Evolutionary conservation across 2,329 filamentous ascomycete genomes (phyloP), one percentile per base, ranked within the genome.

Genomic region (Talaromyces sp.): DNA sequence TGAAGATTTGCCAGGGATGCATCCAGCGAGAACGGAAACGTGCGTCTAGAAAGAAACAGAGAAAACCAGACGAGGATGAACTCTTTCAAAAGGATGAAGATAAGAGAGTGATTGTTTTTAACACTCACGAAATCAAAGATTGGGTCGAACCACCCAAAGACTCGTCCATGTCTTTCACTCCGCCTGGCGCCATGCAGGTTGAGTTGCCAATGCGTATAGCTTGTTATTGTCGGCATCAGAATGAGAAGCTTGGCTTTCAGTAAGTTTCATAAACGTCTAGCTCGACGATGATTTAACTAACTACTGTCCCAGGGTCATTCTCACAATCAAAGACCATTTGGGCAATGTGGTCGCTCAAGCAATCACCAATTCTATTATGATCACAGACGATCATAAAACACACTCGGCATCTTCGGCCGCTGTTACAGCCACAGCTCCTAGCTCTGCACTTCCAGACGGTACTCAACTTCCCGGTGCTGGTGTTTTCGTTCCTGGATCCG

Each of bases 381-480:
- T 97, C 64, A 97, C 94, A 1, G 93, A 99, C 72, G 93, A 99
- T 70, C 93, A 97, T 79, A 97, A 97, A 78, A 96, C 91, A 8
- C 89, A 91, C 67, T 74, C 81, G 56, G 75, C 80, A 64, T 51
- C 50, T n/a, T 73, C 68, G 60, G 77, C 68, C 56, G 69, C 70
- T 58, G 27, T n/a, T 52, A 65, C 74, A 61, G 65, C 69, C 60
- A 62, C 72, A 50, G 65, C 74, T 5, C 69, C 73, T 14, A 74
- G 67, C 12, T 69, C 75, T 38, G 68, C 70, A 10, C 60, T 75
- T 29, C 66, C 71, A n/a, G 74, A 77, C 64, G 71, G 69, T 35
- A 71, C 72, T 41, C 73, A 76, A 62, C 68, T 79, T 21, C 72
- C 79, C 17, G 77, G 75, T 57, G 71, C 76, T 58, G 75, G 75